Evolutionary conservation across 805 yeast genomes (phyloP).

Genomic region (Wickerhamomyces queroliae): DNA sequence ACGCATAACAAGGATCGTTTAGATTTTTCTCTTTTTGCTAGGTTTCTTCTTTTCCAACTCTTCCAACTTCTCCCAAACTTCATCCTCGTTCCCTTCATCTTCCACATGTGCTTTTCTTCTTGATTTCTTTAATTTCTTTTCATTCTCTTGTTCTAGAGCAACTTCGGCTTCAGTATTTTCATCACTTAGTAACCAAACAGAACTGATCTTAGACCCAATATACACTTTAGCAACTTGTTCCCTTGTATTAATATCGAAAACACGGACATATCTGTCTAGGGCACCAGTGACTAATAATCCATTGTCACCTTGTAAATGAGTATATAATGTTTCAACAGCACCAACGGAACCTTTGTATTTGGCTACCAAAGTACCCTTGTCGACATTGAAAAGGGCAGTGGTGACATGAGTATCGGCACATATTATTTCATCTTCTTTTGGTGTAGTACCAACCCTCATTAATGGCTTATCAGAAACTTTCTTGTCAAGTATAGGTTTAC

Average conservation of each 20-base stretch:
- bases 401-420: slow-evolving; percentile 67
- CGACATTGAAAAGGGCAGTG: slow-evolving; percentile 49
- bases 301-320: slow-evolving; percentile 22
- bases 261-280: slow-evolving; percentile 79
- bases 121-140: slow-evolving; percentile 26
- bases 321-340: slow-evolving; percentile 39
- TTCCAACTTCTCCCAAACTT: slow-evolving; percentile 31
- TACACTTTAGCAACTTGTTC: slow-evolving; percentile 63
- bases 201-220: slow-evolving; percentile 63
- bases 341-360: slow-evolving; percentile 78
- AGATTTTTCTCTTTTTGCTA: slow-evolving; percentile 15
- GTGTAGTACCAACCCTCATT: slow-evolving; percentile 25
- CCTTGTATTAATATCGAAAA: slow-evolving; percentile 58
- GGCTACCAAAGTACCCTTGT: slow-evolving; percentile 51
- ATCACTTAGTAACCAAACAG: slow-evolving; percentile 44
- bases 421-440: slow-evolving; percentile 39
- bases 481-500: slow-evolving; percentile 58
- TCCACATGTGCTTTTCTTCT: slow-evolving; percentile 31
- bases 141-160: slow-evolving; percentile 21
- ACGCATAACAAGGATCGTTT: not conserved
- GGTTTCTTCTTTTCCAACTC: slow-evolving; percentile 7
- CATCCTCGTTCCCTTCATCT: slow-evolving; percentile 27
- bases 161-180: slow-evolving; percentile 32
- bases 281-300: slow-evolving; percentile 71
- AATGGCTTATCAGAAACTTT: slow-evolving; percentile 53